Base-by-base conservation (phyloP, 2,329 filamentous ascomycete genomes). In the Penicillium janthinellum region DNA sequence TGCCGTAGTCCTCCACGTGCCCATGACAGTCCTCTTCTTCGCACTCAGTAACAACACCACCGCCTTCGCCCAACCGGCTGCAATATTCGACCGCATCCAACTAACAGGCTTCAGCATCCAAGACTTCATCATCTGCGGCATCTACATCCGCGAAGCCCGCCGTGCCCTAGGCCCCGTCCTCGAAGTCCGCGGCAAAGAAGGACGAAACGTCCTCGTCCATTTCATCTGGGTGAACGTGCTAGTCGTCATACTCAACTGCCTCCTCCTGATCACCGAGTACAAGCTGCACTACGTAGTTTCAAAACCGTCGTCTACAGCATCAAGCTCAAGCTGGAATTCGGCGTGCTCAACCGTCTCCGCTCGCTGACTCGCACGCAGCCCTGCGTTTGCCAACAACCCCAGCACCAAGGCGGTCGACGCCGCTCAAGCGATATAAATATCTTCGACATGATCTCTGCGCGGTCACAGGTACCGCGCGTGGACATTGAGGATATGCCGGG, bases 121-220 rank as follows among this genome's bases (percentile, higher is more conserved):
- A 60, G 83, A 86, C 57, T 70, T 79, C 34, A 70, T 83, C 47
- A 77, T 86, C 51, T 82, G 81, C 4, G 71, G 71, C 0, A 70
- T 83, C 20, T 85, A 84, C 67, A 82, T 85, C 39, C 72, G 69
- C 64, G 80, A 84, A 62, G 80, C 83, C 0, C 65, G 79, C 47
- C 77, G 74, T 1, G 62, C 62, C 3, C 62, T 73, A 0, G 62
- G 64, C 4, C 68, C 68, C 76, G 73, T 84, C 17, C 70, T 84
- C 38, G 72, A 73, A 5, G 57, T 76, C 2, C 77, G 80, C 28
- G 72, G 76, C 38, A 62, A 65, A 14, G 67, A 71, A 52, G 75
- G 74, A 5, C 71, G 71, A 34, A 69, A 70, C 25, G 72, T 82
- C 15, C 75, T 82, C 67, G 67, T 71, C 15, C 76, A 82, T 54